Conservation (phyloP, 805 yeast species). For the Hanseniaspora thailandica region DNA sequence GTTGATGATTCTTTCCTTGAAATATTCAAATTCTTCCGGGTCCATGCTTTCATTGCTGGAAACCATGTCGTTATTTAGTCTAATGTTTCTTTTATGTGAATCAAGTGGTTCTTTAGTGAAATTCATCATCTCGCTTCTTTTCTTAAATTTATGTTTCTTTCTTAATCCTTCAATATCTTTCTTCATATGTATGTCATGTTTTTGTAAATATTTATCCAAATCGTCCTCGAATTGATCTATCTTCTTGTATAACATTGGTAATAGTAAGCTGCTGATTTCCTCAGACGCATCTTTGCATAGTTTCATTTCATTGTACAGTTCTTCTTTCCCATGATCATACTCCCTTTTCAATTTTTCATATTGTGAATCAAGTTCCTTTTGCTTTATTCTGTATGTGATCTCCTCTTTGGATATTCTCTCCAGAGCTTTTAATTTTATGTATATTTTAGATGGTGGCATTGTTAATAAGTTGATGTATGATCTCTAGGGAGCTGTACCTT, state of each 20-base stretch:
- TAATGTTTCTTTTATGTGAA: slow-evolving; percentile 8
- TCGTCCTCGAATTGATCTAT: slow-evolving; percentile 31
- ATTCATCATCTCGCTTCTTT: neutral
- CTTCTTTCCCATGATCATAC: slow-evolving; percentile 35
- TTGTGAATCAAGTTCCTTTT: slow-evolving; percentile 40
- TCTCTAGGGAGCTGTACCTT: too few species aligned
- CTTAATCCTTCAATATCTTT: neutral
- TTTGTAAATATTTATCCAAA: slow-evolving; percentile 33
- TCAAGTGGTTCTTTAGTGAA: neutral
- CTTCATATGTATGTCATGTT: slow-evolving; percentile 20
- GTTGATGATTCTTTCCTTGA: slow-evolving; percentile 8
- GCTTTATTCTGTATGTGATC: slow-evolving; percentile 46
- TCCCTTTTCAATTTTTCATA: slow-evolving; percentile 31
- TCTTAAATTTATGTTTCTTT: neutral
- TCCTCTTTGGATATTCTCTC: slow-evolving; percentile 60
- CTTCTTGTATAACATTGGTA: slow-evolving; percentile 38
- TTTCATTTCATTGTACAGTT: slow-evolving; percentile 43
- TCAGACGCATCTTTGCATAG: slow-evolving; percentile 39
- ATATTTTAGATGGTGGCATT: slow-evolving; percentile 61
- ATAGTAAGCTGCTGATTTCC: slow-evolving; percentile 41
- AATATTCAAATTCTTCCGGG: slow-evolving; percentile 6
- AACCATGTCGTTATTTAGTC: slow-evolving; percentile 8
- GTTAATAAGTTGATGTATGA: too few species aligned
- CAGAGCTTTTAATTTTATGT: slow-evolving; percentile 61
- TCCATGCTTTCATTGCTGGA: slow-evolving; percentile 8